Conservation (phyloP, 768 basidiomycete genomes). For the Trametopsis cervina region DNA sequence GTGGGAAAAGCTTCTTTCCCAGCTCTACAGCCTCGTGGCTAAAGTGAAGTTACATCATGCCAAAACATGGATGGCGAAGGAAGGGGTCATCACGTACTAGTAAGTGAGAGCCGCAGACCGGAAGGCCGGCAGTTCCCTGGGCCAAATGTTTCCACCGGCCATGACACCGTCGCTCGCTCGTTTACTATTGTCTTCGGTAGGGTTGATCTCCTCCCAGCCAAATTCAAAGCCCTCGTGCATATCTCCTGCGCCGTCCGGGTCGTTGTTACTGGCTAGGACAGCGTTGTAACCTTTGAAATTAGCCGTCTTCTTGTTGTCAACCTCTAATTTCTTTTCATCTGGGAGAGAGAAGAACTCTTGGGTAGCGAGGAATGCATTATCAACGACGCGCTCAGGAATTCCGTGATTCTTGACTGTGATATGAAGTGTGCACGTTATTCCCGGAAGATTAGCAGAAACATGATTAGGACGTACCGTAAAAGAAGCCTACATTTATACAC, state of each 20-base stretch:
- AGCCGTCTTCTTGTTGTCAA: constrained; percentile 55
- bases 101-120: constrained; percentile 52
- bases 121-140: constrained; percentile 51
- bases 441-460: too few species aligned
- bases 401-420: constrained; percentile 67
- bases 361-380: constrained; percentile 37
- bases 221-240: constrained; percentile 89
- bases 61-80: background rate
- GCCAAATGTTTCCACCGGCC: constrained; percentile 78
- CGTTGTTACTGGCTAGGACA: constrained; percentile 64
- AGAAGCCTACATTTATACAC: constrained; percentile 78
- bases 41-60: constrained; percentile 2
- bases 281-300: constrained; percentile 78
- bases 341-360: constrained; percentile 65
- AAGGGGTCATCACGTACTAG: constrained; percentile 42
- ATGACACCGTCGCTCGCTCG: constrained; percentile 44
- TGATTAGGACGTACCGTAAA: constrained; percentile 49
- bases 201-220: constrained; percentile 54
- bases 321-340: constrained; percentile 59
- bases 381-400: constrained; percentile 47
- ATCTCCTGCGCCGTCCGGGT: constrained; percentile 76
- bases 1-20: constrained; percentile 54
- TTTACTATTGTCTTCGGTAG: constrained; percentile 21
- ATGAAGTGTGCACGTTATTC: background rate
- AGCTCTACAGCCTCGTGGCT: constrained; percentile 48